These are phyloP conservation scores for Microdochium trichocladiopsis DNA, from an alignment of 2,329 filamentous ascomycete species.

Conservation along the genomic window DNA sequence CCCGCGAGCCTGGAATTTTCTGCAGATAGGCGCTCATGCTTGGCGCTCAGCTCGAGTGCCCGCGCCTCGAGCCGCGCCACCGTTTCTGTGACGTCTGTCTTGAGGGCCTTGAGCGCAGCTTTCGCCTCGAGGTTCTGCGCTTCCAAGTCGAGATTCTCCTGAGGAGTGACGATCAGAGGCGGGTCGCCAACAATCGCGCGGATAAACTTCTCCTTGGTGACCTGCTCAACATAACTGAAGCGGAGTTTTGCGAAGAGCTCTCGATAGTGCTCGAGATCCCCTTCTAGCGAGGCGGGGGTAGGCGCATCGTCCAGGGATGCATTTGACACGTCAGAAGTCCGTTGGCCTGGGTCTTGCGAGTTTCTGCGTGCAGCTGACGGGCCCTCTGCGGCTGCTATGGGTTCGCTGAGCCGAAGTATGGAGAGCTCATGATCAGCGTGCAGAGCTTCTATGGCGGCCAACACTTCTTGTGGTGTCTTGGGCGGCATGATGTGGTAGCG, in stretches of 20 bases:
- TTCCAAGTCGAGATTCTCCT: constrained; percentile 77
- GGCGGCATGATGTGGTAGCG: not conserved
- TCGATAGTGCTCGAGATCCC: constrained; percentile 84
- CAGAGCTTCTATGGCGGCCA: constrained; percentile 44
- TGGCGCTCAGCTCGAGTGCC: constrained; percentile 49
- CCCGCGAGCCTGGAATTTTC: constrained; percentile 42
- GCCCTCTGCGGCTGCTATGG: constrained; percentile 33
- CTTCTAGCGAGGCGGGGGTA: constrained; percentile 70
- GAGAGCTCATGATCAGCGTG: constrained; percentile 56
- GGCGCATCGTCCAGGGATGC: constrained; percentile 52
- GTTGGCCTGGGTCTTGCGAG: constrained; percentile 36
- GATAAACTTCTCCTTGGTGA: constrained; percentile 97
- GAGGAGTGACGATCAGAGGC: constrained; percentile 72
- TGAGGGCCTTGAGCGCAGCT: constrained; percentile 68
- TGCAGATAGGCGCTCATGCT: constrained; percentile 41
- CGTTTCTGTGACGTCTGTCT: constrained; percentile 69
- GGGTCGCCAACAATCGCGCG: constrained; percentile 87
- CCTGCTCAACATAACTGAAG: constrained; percentile 96
- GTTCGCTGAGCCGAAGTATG: constrained; percentile 71
- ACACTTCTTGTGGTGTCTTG: constrained; percentile 28
- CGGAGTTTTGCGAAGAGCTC: constrained; percentile 94
- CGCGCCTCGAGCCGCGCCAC: constrained; percentile 64
- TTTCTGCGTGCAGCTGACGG: constrained; percentile 18
- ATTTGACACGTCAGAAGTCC: constrained; percentile 67
- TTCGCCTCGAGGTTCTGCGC: constrained; percentile 63